phyloP scores from a whole-genome alignment of 768 basidiomycete genomes.

The Austroboletus eburneus region DNA sequence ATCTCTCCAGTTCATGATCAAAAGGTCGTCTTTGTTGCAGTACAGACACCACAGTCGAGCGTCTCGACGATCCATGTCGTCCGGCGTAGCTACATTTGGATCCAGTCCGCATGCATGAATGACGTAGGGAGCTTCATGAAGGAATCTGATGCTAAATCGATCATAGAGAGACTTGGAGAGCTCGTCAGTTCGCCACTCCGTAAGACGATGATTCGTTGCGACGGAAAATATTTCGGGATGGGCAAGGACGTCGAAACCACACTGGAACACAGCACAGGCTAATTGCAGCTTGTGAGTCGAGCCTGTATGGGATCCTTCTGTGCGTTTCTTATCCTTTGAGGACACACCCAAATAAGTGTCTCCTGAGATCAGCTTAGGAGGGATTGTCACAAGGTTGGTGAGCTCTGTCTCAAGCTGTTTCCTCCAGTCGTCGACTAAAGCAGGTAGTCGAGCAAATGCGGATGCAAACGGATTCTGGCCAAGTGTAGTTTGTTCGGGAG shows the following conservation, averaged over 20 bases:
- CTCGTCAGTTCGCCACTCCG: too few relatives aligned
- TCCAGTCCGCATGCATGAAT: not conserved
- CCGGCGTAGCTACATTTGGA: not conserved
- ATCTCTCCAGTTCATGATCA: not conserved
- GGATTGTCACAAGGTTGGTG: not conserved
- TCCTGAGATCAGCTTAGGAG: not conserved
- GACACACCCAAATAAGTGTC: not conserved
- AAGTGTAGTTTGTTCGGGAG: not conserved
- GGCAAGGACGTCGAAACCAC: too few relatives aligned
- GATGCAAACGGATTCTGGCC: not conserved
- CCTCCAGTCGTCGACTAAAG: constrained; percentile 1
- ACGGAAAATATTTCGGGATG: too few relatives aligned
- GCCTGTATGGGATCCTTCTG: too few relatives aligned
- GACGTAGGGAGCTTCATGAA: not conserved
- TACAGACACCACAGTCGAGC: not conserved
- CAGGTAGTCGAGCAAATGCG: constrained; percentile 1
- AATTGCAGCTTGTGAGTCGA: not conserved
- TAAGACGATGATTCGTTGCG: too few relatives aligned
- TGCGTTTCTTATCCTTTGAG: not conserved
- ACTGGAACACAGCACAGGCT: constrained; percentile 1
- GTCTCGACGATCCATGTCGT: constrained; percentile 4
- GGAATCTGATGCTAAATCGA: not conserved
- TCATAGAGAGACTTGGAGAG: too few relatives aligned
- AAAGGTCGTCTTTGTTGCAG: not conserved
- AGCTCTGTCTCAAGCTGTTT: not conserved